These are phyloP conservation scores for Capniomyces stellatus DNA, from an alignment of 371 early-diverging fungal genomes.

Conservation along the genomic window DNA sequence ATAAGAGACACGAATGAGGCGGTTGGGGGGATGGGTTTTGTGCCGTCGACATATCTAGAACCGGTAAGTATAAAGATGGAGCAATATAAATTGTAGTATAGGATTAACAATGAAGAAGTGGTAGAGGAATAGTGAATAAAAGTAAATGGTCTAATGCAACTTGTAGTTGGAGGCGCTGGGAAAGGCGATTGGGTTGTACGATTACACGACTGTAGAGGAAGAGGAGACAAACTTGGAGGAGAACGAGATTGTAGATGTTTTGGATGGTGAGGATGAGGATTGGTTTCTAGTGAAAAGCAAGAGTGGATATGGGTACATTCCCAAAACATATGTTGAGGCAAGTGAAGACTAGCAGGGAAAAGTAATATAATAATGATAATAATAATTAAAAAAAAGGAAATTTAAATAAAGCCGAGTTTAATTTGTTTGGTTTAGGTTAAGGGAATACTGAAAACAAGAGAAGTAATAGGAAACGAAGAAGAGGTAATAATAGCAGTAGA, in stretches of 20 bases:
- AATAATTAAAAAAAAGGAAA: too few relatives aligned
- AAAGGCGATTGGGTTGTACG: conserved; percentile 48
- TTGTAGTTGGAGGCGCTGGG: conserved; percentile 25
- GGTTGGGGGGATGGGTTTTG: conserved; percentile 37
- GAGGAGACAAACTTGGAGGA: conserved; percentile 61
- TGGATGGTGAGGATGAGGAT: conserved; percentile 58
- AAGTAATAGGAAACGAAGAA: conserved; percentile 11
- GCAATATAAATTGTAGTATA: not conserved
- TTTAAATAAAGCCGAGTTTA: too few relatives aligned
- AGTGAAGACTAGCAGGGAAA: too few relatives aligned
- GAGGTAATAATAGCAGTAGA: too few relatives aligned
- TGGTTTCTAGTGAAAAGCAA: conserved; percentile 51
- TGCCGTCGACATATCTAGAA: conserved; percentile 58
- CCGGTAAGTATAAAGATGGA: too few relatives aligned
- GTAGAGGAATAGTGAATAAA: not conserved
- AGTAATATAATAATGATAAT: too few relatives aligned
- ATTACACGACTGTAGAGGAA: conserved; percentile 53
- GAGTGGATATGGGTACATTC: conserved; percentile 48
- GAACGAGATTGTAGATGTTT: conserved; percentile 46
- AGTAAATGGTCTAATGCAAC: too few relatives aligned
- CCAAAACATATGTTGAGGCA: conserved; percentile 53
- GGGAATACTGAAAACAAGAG: not conserved
- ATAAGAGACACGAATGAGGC: conserved; percentile 28
- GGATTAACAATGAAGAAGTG: not conserved
- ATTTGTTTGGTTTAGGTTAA: not conserved